Evolutionary conservation across 768 basidiomycete genomes (phyloP).

Genomic region (Chalciporus chontae): DNA sequence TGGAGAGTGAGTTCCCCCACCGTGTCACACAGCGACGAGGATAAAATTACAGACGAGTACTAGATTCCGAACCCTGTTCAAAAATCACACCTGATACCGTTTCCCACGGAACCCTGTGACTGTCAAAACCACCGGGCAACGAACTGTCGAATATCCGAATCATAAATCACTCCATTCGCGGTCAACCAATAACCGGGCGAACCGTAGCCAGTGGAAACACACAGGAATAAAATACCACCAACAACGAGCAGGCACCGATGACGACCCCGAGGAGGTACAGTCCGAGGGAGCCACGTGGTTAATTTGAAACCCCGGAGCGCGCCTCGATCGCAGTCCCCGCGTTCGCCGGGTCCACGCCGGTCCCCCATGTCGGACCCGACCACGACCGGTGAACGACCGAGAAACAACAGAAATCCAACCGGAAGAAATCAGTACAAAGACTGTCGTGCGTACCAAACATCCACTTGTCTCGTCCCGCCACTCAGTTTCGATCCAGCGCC

Average conservation of each 20-base stretch:
- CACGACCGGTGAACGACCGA: not conserved
- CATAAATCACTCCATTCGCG: too few relatives aligned
- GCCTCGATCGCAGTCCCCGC: too few relatives aligned
- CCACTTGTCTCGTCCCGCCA: not conserved
- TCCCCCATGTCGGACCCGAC: not conserved
- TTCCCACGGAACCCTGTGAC: not conserved
- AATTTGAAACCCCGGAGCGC: too few relatives aligned
- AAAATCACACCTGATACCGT: slow-evolving; percentile 3
- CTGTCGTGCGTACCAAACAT: slow-evolving; percentile 23
- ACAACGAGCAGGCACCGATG: too few relatives aligned
- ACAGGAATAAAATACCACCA: too few relatives aligned
- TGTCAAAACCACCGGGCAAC: too few relatives aligned
- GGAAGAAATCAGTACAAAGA: slow-evolving; percentile 31
- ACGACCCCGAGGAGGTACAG: too few relatives aligned
- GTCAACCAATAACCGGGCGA: too few relatives aligned
- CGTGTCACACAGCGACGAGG: slow-evolving; percentile 18
- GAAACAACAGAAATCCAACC: slow-evolving; percentile 17
- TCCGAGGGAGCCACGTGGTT: too few relatives aligned
- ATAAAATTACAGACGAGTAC: slow-evolving; percentile 3
- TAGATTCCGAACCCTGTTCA: slow-evolving; percentile 2
- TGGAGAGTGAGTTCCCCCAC: slow-evolving; percentile 13
- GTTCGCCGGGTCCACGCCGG: too few relatives aligned
- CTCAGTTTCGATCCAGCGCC: slow-evolving; percentile 14
- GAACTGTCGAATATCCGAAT: too few relatives aligned
- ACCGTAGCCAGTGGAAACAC: too few relatives aligned